Percentiles rank a stretch among this genome's conserved stretches.
These are phyloP conservation scores for Penicillium atrosanguineum DNA, from an alignment of 495 filamentous ascomycete genomes.

Conservation along the genomic window DNA sequence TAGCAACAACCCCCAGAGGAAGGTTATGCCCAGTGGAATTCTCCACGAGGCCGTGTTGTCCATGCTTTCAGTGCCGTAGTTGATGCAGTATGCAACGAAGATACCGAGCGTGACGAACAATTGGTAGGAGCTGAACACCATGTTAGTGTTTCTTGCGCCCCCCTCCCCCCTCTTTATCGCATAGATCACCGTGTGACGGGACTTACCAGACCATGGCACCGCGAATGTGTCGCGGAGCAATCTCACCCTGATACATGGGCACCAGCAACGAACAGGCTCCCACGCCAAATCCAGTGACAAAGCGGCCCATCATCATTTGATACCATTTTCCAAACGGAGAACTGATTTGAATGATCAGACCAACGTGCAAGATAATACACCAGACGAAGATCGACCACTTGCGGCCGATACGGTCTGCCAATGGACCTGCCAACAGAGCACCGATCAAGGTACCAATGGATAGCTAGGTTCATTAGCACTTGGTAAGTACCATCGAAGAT, in stretches of 20 bases:
- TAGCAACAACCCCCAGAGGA: constrained; percentile 69
- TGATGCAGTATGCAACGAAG: constrained; percentile 73
- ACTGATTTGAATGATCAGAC: constrained; percentile 62
- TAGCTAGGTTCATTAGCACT: constrained; percentile 28
- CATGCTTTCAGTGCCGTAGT: constrained; percentile 62
- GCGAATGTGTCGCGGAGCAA: constrained; percentile 59
- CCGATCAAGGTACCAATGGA: constrained; percentile 66
- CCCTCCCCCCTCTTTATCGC: no score
- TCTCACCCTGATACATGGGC: constrained; percentile 67
- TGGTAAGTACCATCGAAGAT: neutral
- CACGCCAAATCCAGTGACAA: constrained; percentile 62
- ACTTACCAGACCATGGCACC: constrained; percentile 60
- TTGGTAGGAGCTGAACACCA: constrained; percentile 57
- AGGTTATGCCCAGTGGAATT: constrained; percentile 72
- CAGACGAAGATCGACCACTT: constrained; percentile 49
- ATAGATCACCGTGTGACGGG: no score
- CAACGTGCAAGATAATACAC: constrained; percentile 60
- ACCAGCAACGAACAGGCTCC: constrained; percentile 65
- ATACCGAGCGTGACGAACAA: constrained; percentile 85
- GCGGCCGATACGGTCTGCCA: constrained; percentile 48
- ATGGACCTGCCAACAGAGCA: constrained; percentile 53
- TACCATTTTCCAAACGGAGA: constrained; percentile 48
- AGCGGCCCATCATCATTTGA: constrained; percentile 49
- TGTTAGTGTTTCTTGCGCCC: no score
- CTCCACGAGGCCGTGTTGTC: constrained; percentile 59